Evolutionary conservation across 805 yeast genomes (phyloP), one percentile per base, ranked within the genome.

Genomic region (Candida sphagnicola): DNA sequence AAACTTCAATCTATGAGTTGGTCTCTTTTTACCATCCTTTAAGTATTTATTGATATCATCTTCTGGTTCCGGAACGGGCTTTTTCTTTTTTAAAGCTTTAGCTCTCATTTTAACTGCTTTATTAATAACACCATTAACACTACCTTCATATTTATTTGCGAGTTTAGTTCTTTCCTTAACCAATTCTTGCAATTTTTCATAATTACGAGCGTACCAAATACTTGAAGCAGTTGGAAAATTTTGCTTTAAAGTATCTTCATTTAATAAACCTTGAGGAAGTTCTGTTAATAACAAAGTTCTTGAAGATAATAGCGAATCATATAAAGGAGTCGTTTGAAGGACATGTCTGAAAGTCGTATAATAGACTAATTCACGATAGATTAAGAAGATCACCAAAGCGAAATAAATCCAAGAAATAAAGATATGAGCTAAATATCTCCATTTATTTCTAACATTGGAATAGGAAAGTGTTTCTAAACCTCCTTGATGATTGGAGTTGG

Each of bases 391-490:
- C 28, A 81, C 70, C n/a, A 72, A 42, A 5, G 87, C 89, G 55
- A 82, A 85, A 53, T 74, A 79, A 19, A 77, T 46, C 93, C 93
- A 85, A 14, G 89, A 80, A 39, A 82, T 53, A 53, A 85, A 85
- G 5, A 82, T 81, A 50, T 85, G 89, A 5, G 91, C 93, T 57
- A 75, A 81, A 39, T 70, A 74, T 59, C 85, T 71, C 67, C 80
- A 75, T 55, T 78, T 79, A 56, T 80, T 66, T 12, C 62, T 66
- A 23, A 82, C 79, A 49, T 85, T 82, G 21, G 85, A 67, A 51
- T 72, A 80, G 1, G 87, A 68, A 38, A 85, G 65, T 21, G 80
- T 62, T 49, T 82, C 84, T 45, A 85, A 82, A 5, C 90, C 91
- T 31, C 55, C 39, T 24, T 62, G 48, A 36, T 64, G 57, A 34